Conservation (phyloP, 257 asterid species). For the Ballota nigra region DNA sequence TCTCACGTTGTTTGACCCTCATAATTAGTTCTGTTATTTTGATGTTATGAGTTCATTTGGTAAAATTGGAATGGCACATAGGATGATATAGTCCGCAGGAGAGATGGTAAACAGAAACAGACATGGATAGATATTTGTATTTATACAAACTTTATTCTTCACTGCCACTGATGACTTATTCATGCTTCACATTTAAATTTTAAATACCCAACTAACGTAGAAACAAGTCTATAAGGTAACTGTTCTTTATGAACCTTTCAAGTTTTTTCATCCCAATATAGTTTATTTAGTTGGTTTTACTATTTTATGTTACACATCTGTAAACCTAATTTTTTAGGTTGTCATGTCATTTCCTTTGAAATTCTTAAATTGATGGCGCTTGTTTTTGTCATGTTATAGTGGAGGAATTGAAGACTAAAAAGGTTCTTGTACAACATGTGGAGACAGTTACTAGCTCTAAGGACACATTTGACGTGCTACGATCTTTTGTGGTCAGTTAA, state of each 20-base stretch:
- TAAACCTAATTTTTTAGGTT: background rate
- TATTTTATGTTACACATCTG: background rate
- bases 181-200: background rate
- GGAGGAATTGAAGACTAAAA: constrained; percentile 55
- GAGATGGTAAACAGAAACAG: background rate
- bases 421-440: constrained; percentile 74
- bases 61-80: background rate
- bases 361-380: constrained; percentile 3
- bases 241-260: background rate
- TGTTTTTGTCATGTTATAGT: constrained; percentile 36
- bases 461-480: constrained; percentile 60
- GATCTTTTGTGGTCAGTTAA: constrained; percentile 67
- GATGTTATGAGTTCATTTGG: background rate
- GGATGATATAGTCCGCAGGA: background rate
- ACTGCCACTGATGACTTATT: background rate
- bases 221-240: background rate
- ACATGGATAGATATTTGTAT: background rate
- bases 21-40: background rate
- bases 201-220: background rate
- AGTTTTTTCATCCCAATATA: background rate
- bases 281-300: background rate
- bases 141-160: background rate
- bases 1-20: background rate
- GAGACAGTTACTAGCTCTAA: constrained; percentile 69
- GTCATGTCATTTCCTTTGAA: background rate